These are phyloP conservation scores for Penicillium hordei DNA, from an alignment of 2,329 filamentous ascomycete genomes.

Conservation along the genomic window DNA sequence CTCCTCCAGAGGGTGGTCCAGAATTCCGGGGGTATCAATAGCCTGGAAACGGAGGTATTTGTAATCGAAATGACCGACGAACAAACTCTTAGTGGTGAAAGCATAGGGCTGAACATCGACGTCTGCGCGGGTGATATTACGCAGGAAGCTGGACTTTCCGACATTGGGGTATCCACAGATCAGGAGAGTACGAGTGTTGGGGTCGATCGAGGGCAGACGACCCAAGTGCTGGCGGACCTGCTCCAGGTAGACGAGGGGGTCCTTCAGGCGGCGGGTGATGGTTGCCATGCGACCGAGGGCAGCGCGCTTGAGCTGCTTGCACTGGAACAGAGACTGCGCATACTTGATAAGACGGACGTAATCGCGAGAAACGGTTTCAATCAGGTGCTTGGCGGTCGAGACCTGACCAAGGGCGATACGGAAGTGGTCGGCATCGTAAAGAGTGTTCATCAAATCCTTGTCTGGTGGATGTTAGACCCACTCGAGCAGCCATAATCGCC, in stretches of 20 bases:
- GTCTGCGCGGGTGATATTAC: conserved; percentile 88
- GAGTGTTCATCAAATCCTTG: conserved; percentile 89
- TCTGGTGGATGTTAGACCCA: conserved; percentile 40
- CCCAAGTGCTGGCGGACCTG: conserved; percentile 96
- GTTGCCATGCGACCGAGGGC: conserved; percentile 98
- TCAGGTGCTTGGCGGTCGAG: conserved; percentile 91
- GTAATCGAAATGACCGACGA: conserved; percentile 97
- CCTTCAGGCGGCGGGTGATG: conserved; percentile 90
- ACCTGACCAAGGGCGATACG: conserved; percentile 94
- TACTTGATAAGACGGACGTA: conserved; percentile 97
- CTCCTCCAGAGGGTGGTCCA: conserved; percentile 96
- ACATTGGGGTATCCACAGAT: conserved; percentile 98
- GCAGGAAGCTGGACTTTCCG: conserved; percentile 94
- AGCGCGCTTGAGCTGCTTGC: conserved; percentile 97
- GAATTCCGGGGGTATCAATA: conserved; percentile 97
- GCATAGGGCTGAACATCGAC: conserved; percentile 97
- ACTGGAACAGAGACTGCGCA: conserved; percentile 94
- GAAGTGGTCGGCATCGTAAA: conserved; percentile 98
- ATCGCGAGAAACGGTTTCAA: conserved; percentile 93
- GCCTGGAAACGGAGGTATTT: conserved; percentile 89
- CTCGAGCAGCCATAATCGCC: conserved; percentile 1
- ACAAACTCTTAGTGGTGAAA: conserved; percentile 96
- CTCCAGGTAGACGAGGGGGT: conserved; percentile 91
- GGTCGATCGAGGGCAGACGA: conserved; percentile 96
- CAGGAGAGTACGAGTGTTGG: conserved; percentile 90